Evolutionary conservation across 2,329 filamentous ascomycete species (phyloP).

Genomic region (Claviceps sp.): DNA sequence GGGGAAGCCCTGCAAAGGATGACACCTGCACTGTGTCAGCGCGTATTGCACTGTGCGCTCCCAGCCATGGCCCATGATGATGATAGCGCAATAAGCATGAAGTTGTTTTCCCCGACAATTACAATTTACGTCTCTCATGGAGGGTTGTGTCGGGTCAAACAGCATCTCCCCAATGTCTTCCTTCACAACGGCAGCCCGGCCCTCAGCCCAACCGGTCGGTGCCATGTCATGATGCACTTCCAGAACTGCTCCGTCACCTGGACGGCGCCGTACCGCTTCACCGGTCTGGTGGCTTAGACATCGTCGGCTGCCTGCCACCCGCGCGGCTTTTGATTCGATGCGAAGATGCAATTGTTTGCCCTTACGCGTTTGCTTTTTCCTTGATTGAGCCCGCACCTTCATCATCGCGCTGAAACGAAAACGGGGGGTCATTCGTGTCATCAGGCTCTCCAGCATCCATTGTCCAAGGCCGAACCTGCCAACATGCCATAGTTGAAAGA

Average conservation of each 20-base stretch:
- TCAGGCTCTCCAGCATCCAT: neutral
- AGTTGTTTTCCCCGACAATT: neutral
- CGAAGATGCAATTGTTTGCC: too few species aligned
- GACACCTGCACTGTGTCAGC: too few species aligned
- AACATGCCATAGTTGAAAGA: too few species aligned
- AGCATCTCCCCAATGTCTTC: neutral
- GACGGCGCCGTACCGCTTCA: neutral
- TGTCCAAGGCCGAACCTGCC: too few species aligned
- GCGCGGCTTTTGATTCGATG: too few species aligned
- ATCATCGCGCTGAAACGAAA: neutral
- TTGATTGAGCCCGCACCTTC: too few species aligned
- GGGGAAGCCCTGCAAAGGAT: too few species aligned
- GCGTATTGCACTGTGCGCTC: too few species aligned
- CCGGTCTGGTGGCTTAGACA: too few species aligned
- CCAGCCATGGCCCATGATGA: too few species aligned
- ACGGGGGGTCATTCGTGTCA: neutral
- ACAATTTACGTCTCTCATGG: neutral
- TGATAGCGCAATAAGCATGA: neutral
- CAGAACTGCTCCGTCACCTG: neutral
- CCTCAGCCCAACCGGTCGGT: slow-evolving; percentile 5
- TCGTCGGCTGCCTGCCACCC: too few species aligned
- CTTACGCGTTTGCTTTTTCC: too few species aligned
- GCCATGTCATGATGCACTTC: slow-evolving; percentile 1
- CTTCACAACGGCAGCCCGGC: neutral
- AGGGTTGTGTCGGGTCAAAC: neutral